phyloP scores from a whole-genome alignment of 2,329 filamentous ascomycete genomes.

The Aspergillus sp. region DNA sequence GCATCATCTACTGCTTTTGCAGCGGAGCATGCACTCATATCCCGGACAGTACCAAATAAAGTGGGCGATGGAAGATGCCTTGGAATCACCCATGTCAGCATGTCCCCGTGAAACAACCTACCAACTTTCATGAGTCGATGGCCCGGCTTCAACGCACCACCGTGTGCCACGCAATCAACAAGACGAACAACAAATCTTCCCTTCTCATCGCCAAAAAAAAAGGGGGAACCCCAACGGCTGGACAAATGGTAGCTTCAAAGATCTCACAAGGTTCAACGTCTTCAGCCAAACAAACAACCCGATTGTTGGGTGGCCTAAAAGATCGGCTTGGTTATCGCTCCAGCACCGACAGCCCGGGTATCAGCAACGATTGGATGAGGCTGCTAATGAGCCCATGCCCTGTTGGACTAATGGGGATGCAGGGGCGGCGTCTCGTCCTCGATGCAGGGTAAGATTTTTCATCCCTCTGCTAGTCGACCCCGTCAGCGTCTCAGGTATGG shows the following conservation, averaged over 20 bases:
- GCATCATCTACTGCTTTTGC: background rate
- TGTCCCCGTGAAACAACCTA: background rate
- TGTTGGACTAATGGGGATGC: slow-evolving; percentile 6
- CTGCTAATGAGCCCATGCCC: slow-evolving; percentile 1
- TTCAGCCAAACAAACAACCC: background rate
- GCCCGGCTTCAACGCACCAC: background rate
- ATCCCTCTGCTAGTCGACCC: background rate
- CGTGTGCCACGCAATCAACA: background rate
- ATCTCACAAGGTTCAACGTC: background rate
- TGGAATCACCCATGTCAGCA: background rate
- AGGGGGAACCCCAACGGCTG: background rate
- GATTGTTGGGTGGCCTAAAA: background rate
- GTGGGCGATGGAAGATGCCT: background rate
- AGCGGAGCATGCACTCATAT: background rate
- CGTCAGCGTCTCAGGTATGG: background rate
- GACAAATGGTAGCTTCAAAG: background rate
- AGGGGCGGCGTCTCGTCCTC: background rate
- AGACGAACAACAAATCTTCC: background rate
- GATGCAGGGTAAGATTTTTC: background rate
- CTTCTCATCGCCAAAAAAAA: background rate
- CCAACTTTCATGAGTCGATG: background rate
- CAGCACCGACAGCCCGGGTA: background rate
- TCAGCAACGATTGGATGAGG: slow-evolving; percentile 1
- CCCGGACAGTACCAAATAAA: background rate
- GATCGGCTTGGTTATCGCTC: background rate